phyloP scores from a whole-genome alignment of 148 eudicot genomes.

The Rhododendron ferrugineum region DNA sequence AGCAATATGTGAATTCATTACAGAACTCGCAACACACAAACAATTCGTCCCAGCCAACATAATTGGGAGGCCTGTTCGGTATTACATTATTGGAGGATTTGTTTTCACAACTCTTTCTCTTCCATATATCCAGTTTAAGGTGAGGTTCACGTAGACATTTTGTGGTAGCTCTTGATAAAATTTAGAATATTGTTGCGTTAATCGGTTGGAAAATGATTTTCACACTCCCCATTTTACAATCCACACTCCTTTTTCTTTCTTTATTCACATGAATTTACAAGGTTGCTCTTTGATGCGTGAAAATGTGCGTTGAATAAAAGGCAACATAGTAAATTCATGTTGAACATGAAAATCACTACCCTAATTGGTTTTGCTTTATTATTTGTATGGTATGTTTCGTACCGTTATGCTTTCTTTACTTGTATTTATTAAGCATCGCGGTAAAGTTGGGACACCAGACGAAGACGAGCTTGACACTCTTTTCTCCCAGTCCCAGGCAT shows the following conservation, averaged over 20 bases:
- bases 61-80: background rate
- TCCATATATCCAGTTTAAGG: background rate
- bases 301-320: too few relatives aligned
- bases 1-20: too few relatives aligned
- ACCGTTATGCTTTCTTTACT: background rate
- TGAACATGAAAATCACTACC: too few relatives aligned
- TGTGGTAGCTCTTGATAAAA: background rate
- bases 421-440: background rate
- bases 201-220: too few relatives aligned
- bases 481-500: background rate
- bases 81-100: background rate
- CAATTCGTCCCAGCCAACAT: background rate
- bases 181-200: background rate
- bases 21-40: background rate
- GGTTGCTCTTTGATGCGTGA: too few relatives aligned
- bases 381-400: background rate
- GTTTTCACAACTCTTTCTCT: background rate
- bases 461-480: background rate
- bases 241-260: too few relatives aligned
- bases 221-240: too few relatives aligned
- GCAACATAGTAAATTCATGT: too few relatives aligned
- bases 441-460: background rate
- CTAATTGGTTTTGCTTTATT: too few relatives aligned
- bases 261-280: too few relatives aligned
- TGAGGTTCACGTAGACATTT: background rate